Base-by-base conservation (phyloP, 2,329 filamentous ascomycete genomes). In the Pseudocercospora fuligena region DNA sequence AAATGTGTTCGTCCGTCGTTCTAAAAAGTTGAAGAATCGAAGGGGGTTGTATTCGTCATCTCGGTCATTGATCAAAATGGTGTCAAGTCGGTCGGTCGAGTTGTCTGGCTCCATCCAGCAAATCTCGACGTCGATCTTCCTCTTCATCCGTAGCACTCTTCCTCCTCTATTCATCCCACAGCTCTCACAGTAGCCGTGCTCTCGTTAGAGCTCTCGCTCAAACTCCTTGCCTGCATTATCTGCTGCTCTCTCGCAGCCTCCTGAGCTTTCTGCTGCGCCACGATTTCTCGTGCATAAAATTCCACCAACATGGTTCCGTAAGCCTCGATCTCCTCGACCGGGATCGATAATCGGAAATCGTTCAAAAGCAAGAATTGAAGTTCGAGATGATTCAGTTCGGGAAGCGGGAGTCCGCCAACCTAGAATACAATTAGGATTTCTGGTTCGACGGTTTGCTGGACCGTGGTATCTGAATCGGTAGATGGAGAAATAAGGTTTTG, bases 301-400 rank as follows among this genome's bases (percentile, higher is more conserved):
- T 98, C 94, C 16, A 99, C 95, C 12, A 99, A 85, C 94, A 98
- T 98, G 0, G 95, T 99, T 5, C 93, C 95, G 74, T 99, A 99
- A 0, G 93, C 93, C 79, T 99, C 95, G 66, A 99, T 87, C 75
- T 98, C 94, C 81, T 98, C 95, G 14, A 98, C 91, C 0, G 94
- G 91, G 9, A 99, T 91, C 1, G 93, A 92, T 16, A 99, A 89
- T 66, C 94, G 89, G 79, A 99, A 99, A 78, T 98, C 95, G 80
- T 99, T 99, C 31, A 99, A 85, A 1, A 97, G 85, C 5, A 99
- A 85, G 77, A 99, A 99, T 80, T 99, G 95, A 2, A 98, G 86
- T 79, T 99, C 95, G 46, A 99, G 86, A 76, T 98, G 94, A 76
- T 99, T 99, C 16, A 99, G 86, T 79, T 99, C 95, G 23, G 92